Conservation (phyloP, 1,284 basidiomycete genomes). For the Gomphus bonarii region DNA sequence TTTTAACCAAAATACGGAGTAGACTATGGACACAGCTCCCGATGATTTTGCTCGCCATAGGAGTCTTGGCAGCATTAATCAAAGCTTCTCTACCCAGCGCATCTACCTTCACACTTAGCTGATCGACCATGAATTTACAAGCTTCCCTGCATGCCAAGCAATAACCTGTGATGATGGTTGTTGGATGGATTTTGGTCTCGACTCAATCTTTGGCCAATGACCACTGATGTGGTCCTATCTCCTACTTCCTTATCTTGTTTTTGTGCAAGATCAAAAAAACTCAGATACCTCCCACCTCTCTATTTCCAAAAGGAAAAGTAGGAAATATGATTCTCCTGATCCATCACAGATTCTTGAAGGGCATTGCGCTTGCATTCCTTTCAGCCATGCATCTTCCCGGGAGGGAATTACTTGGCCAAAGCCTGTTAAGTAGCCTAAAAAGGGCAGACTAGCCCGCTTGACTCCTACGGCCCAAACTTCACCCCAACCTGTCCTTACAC, state of each 20-base stretch:
- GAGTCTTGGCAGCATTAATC: constrained; percentile 96
- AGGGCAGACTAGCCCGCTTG: too few relatives aligned
- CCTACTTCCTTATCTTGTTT: constrained; percentile 99
- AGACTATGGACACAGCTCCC: constrained; percentile 64
- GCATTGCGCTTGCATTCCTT: too few relatives aligned
- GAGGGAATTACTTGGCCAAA: too few relatives aligned
- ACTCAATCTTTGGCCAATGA: constrained; percentile 97
- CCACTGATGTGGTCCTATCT: constrained; percentile 98
- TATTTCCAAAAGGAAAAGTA: constrained; percentile 85
- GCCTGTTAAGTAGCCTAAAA: too few relatives aligned
- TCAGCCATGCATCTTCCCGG: too few relatives aligned
- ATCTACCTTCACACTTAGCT: constrained; percentile 93
- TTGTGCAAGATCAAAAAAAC: constrained; percentile 95
- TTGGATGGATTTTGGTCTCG: constrained; percentile 97
- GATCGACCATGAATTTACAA: constrained; percentile 97
- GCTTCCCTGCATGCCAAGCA: constrained; percentile 95
- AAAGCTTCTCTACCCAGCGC: constrained; percentile 84
- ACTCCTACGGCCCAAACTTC: too few relatives aligned
- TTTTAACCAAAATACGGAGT: constrained; percentile 6
- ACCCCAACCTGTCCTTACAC: too few relatives aligned
- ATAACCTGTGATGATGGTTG: constrained; percentile 99
- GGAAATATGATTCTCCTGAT: too few relatives aligned
- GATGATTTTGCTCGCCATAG: constrained; percentile 99
- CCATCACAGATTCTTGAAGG: too few relatives aligned
- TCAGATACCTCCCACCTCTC: constrained; percentile 95